Evolutionary conservation across 176 grass and related monocot species (phyloP).

Genomic region (Tillandsia leiboldiana): DNA sequence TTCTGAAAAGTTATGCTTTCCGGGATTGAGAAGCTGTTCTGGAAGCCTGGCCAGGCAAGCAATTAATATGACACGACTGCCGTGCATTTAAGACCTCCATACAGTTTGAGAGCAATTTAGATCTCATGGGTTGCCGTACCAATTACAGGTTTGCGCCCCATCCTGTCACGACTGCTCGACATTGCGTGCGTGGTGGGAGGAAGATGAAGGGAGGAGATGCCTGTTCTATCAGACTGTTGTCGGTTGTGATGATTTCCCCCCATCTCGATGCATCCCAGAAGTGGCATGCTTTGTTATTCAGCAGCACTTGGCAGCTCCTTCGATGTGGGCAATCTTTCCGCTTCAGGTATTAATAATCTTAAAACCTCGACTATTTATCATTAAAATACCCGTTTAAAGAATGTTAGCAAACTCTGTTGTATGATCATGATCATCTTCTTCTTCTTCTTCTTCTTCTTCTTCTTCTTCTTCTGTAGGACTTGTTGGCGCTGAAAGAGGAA

Average conservation of each 20-base stretch:
- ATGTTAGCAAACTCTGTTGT: constrained; percentile 12
- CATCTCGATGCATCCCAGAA: constrained; percentile 69
- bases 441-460: constrained; percentile 4
- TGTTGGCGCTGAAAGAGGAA: constrained; percentile 92
- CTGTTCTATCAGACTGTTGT: constrained; percentile 56
- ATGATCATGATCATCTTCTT: no score
- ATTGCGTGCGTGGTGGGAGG: constrained; percentile 97
- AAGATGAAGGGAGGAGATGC: constrained; percentile 66
- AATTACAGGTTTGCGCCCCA: constrained; percentile 89
- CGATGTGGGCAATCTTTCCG: constrained; percentile 99
- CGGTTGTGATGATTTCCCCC: constrained; percentile 58
- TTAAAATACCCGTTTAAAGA: background rate
- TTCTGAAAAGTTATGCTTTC: no score
- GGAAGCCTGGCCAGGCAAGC: no score
- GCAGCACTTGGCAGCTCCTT: constrained; percentile 76
- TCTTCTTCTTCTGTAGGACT: constrained; percentile 50
- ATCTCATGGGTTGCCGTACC: constrained; percentile 6
- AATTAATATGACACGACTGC: no score
- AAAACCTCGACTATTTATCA: background rate
- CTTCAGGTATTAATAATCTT: constrained; percentile 52
- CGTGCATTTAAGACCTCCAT: no score
- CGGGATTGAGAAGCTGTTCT: no score
- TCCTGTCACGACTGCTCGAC: constrained; percentile 99
- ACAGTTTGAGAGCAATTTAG: background rate
- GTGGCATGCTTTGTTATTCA: constrained; percentile 72